These are phyloP conservation scores for Pseudozyma flocculosa DNA, from an alignment of 1,284 basidiomycete genomes.

Conservation along the genomic window DNA sequence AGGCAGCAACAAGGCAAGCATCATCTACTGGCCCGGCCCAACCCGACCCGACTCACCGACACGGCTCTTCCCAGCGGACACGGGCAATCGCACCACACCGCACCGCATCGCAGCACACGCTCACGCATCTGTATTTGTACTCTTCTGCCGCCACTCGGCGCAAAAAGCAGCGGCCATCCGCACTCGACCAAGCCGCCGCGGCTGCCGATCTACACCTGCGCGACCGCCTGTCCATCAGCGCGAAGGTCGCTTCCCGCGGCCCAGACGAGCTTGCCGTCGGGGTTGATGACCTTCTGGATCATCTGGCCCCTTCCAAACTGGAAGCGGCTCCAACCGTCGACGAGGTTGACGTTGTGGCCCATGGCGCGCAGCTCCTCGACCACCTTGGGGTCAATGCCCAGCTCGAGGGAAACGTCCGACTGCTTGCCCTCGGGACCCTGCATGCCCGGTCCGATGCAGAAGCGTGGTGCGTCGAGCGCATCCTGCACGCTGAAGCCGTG, in stretches of 20 bases:
- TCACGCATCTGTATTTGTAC: no score
- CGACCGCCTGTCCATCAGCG: slow-evolving; percentile 74
- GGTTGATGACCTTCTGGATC: slow-evolving; percentile 17
- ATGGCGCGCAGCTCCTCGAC: slow-evolving; percentile 64
- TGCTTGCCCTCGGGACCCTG: slow-evolving; percentile 70
- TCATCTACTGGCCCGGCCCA: no score
- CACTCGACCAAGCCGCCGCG: no score
- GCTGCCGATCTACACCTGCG: slow-evolving; percentile 68
- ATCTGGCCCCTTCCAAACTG: slow-evolving; percentile 84
- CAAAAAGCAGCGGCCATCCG: no score
- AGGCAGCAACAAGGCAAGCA: background rate
- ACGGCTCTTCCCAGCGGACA: no score
- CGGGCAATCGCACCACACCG: no score
- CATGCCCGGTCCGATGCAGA: slow-evolving; percentile 84
- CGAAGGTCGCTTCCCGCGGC: slow-evolving; percentile 31
- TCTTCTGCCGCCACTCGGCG: no score
- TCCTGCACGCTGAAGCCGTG: slow-evolving; percentile 72
- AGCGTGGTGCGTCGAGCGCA: slow-evolving; percentile 82
- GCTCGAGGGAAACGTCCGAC: slow-evolving; percentile 83
- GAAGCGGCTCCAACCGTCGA: slow-evolving; percentile 66
- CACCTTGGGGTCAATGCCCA: slow-evolving; percentile 69
- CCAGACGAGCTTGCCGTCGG: slow-evolving; percentile 30
- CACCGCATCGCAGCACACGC: no score
- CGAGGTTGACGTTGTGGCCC: slow-evolving; percentile 77
- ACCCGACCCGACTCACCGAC: no score